Percentiles rank a stretch among this genome's conserved stretches.
These are phyloP conservation scores for Saturnispora hagleri DNA, from an alignment of 805 yeast genomes.

Conservation along the genomic window DNA sequence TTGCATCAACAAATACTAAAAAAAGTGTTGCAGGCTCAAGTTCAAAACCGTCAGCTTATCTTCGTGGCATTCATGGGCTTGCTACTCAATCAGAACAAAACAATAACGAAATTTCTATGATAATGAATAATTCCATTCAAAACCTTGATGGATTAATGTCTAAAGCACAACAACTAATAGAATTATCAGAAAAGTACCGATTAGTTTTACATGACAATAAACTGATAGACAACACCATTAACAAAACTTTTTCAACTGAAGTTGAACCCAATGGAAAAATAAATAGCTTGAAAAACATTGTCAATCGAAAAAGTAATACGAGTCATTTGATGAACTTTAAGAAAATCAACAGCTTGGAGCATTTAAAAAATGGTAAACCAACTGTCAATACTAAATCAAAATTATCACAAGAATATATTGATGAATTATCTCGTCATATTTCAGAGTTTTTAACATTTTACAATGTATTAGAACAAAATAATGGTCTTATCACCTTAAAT, in stretches of 20 bases:
- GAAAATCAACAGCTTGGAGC: constrained; percentile 16
- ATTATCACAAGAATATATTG: constrained; percentile 26
- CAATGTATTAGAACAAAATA: constrained; percentile 37
- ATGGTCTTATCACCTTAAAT: constrained; percentile 51
- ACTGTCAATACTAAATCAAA: constrained; percentile 10
- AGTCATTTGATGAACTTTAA: constrained; percentile 15
- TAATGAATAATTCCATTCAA: constrained; percentile 60
- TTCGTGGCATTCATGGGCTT: constrained; percentile 59
- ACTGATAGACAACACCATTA: constrained; percentile 13
- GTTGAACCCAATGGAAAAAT: not conserved
- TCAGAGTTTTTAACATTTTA: constrained; percentile 54
- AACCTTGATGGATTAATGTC: constrained; percentile 71
- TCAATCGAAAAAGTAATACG: constrained; percentile 24
- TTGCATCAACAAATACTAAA: not conserved
- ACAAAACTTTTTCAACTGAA: constrained; percentile 18
- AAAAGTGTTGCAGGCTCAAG: not conserved
- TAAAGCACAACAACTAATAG: constrained; percentile 66
- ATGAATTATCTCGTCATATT: constrained; percentile 71
- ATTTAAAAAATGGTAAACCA: constrained; percentile 12
- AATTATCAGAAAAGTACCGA: constrained; percentile 41
- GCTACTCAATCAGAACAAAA: constrained; percentile 48
- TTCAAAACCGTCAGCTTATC: not conserved
- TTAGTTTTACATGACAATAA: constrained; percentile 15
- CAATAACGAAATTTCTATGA: constrained; percentile 46
- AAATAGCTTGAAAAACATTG: constrained; percentile 9